Base-by-base conservation (phyloP, 2,329 filamentous ascomycete species). In the Diaporthe eres region DNA sequence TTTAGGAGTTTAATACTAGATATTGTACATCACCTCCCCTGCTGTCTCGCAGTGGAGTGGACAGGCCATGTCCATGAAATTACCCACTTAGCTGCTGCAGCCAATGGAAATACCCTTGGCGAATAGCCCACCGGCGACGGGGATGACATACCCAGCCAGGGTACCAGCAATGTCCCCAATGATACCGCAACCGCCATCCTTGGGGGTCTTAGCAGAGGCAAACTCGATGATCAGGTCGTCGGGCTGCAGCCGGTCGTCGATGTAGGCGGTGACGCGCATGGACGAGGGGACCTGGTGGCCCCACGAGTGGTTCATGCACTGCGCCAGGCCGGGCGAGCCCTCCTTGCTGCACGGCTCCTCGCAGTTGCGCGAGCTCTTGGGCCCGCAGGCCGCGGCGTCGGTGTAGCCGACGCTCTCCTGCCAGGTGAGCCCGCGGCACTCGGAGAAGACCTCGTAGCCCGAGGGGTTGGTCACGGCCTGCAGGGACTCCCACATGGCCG, bases 181-280 rank as follows among this genome's bases (percentile, higher is more conserved):
- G 25, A 73, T 49, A 3, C 71, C 71, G 15, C 71, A 73, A 19
- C 71, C 77, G 4, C 76, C 77, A 1, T 67, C 47, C 15, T 57
- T 72, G 17, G 70, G 37, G 47, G 75, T 76, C 31, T 17, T 34
- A 2, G 42, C 57, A 17, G 77, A 73, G 2, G 25, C 47, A 9
- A 78, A 78, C 53, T 77, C 75, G 37, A 78, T 67, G 17, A 74
- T 77, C 49, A 78, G 25, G 49, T 77, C 74, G 44, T 78, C 77
- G 10, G 77, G 51, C 31, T 77, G 77, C 28, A 78, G 73, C 4
- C 28, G 53, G 17, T 72, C 77, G 34, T 78, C 77, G 25, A 76
- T 72, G 73, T 78, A 78, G 12, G 76, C 70, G 47, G 71, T 78
- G 42, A 77, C 71, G 28, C 71, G 73, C 70, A 78, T 61, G 22